Evolutionary conservation across 805 yeast species (phyloP).

Genomic region (Candida gorgasii): DNA sequence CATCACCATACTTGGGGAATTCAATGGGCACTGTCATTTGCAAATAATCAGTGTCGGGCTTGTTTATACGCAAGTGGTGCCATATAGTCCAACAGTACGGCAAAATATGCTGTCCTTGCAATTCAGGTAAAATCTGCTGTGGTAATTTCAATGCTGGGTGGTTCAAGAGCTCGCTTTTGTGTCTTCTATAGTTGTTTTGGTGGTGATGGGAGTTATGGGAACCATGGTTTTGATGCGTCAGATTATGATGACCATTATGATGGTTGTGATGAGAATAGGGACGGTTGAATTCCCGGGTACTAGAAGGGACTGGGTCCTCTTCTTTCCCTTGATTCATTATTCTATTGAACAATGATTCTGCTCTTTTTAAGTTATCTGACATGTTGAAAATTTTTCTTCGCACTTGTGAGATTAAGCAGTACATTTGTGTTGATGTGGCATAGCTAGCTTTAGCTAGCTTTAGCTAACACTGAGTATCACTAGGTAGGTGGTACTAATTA

Average conservation of each 20-base stretch:
- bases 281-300: neutral
- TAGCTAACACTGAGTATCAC: no score
- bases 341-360: conserved; percentile 47
- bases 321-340: conserved; percentile 41
- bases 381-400: conserved; percentile 20
- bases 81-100: conserved; percentile 53
- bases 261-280: conserved; percentile 8
- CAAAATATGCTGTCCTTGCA: conserved; percentile 37
- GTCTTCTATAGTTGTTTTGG: conserved; percentile 9
- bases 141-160: conserved; percentile 37
- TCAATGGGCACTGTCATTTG: conserved; percentile 46
- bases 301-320: neutral
- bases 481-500: no score
- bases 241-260: conserved; percentile 13
- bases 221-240: conserved; percentile 8
- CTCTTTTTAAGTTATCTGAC: conserved; percentile 49
- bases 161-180: conserved; percentile 11
- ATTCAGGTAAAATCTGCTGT: conserved; percentile 23
- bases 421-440: no score
- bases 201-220: conserved; percentile 11
- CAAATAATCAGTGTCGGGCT: conserved; percentile 31
- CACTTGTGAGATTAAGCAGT: no score
- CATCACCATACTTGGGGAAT: conserved; percentile 33
- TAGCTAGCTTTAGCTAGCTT: no score
- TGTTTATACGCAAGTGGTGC: conserved; percentile 42